A percentile compares a stretch with the other conserved stretches of the same genome.
Conservation (phyloP, 805 yeast species). For the Metschnikowia cerradonensis region DNA sequence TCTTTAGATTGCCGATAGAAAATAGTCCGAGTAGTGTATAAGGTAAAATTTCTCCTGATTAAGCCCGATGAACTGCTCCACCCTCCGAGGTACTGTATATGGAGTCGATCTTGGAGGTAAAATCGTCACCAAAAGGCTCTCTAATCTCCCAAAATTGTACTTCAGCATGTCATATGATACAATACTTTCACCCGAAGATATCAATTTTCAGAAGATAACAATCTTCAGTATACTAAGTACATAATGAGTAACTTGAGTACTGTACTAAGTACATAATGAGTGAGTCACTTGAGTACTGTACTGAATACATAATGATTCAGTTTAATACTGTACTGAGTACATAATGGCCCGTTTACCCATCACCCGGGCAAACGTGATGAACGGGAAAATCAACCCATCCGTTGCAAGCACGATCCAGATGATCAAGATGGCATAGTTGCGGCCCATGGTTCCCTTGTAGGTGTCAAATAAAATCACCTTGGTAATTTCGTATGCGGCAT, state of each 20-base stretch:
- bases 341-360: conserved; percentile 27
- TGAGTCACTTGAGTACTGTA: too few relatives aligned
- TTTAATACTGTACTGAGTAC: too few relatives aligned
- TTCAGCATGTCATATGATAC: too few relatives aligned
- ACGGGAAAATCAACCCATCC: conserved; percentile 39
- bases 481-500: conserved; percentile 58
- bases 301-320: too few relatives aligned
- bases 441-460: conserved; percentile 54
- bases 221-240: too few relatives aligned
- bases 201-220: too few relatives aligned
- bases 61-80: conserved; percentile 42
- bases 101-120: conserved; percentile 46
- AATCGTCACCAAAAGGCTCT: conserved; percentile 45
- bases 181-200: too few relatives aligned
- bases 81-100: conserved; percentile 56
- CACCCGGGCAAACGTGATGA: conserved; percentile 37
- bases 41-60: conserved; percentile 69
- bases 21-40: conserved; percentile 80
- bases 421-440: conserved; percentile 55
- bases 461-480: conserved; percentile 57
- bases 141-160: too few relatives aligned
- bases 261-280: too few relatives aligned
- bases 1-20: conserved; percentile 62
- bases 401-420: conserved; percentile 59
- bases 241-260: too few relatives aligned